Conservation (phyloP, 2,329 filamentous ascomycete genomes). For the Colletotrichum trifolii region DNA sequence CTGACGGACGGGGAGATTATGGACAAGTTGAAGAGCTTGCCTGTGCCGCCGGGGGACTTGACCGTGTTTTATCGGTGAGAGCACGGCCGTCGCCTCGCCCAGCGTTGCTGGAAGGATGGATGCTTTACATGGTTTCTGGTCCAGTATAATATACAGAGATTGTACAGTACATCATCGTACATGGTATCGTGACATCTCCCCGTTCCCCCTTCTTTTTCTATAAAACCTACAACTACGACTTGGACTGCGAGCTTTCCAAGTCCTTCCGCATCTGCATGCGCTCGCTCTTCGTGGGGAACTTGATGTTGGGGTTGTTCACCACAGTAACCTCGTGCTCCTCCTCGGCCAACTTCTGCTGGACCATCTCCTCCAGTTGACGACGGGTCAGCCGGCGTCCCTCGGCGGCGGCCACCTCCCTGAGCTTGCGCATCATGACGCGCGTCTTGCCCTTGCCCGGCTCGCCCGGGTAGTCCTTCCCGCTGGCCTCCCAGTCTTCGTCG, state of each 20-base stretch:
- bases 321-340: constrained; percentile 43
- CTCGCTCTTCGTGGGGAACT: constrained; percentile 46
- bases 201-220: neutral
- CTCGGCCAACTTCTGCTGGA: constrained; percentile 40
- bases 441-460: constrained; percentile 61
- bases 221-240: neutral
- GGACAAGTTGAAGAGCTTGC: constrained; percentile 71
- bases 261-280: constrained; percentile 16
- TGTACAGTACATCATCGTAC: constrained; percentile 10
- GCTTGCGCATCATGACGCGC: constrained; percentile 53
- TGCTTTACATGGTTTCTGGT: constrained; percentile 20
- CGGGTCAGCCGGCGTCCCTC: constrained; percentile 44
- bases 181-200: constrained; percentile 21
- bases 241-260: constrained; percentile 10
- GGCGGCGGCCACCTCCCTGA: constrained; percentile 49
- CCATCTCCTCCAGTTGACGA: constrained; percentile 43
- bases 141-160: constrained; percentile 7
- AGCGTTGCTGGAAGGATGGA: neutral
- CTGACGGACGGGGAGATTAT: constrained; percentile 77
- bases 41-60: constrained; percentile 62
- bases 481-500: constrained; percentile 63
- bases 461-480: constrained; percentile 64
- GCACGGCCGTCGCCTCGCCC: neutral
- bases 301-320: constrained; percentile 54
- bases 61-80: constrained; percentile 63